A percentile compares a stretch with the other conserved stretches of the same genome.
Evolutionary conservation across 2,329 filamentous ascomycete genomes (phyloP).

Genomic region (Corynespora cassiicola): DNA sequence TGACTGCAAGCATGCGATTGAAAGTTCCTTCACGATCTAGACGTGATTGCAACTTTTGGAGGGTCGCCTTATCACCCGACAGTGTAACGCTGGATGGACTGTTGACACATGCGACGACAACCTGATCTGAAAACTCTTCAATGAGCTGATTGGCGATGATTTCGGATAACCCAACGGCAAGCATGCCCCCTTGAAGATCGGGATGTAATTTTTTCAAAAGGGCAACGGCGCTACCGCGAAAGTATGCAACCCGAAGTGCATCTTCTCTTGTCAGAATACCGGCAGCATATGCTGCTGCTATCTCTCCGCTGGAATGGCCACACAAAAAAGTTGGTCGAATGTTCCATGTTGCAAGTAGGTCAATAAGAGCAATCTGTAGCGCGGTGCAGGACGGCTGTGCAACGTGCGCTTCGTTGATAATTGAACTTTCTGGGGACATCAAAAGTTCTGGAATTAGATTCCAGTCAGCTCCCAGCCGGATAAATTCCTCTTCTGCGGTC

Average conservation of each 20-base stretch:
- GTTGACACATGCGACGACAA: conserved; percentile 17
- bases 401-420: too few relatives aligned
- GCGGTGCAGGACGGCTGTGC: conserved; percentile 22
- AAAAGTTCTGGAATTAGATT: too few relatives aligned
- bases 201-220: conserved; percentile 4
- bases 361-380: conserved; percentile 23
- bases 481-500: too few relatives aligned
- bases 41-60: conserved; percentile 6
- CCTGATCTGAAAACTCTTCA: conserved; percentile 10
- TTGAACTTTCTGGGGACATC: too few relatives aligned
- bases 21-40: conserved; percentile 16
- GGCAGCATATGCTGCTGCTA: conserved; percentile 46
- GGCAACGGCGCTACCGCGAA: conserved; percentile 25
- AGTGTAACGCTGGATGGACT: conserved; percentile 15
- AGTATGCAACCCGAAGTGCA: conserved; percentile 29
- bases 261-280: conserved; percentile 19
- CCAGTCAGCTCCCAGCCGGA: too few relatives aligned
- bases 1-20: conserved; percentile 15
- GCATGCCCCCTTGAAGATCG: conserved; percentile 36
- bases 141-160: conserved; percentile 12
- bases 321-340: conserved; percentile 16
- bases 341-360: conserved; percentile 14
- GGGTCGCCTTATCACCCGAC: conserved; percentile 21
- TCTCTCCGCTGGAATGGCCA: conserved; percentile 52
- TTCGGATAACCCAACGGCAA: conserved; percentile 12